These are phyloP conservation scores for Fusarium proliferatum DNA, from an alignment of 2,329 filamentous ascomycete genomes.

Conservation along the genomic window DNA sequence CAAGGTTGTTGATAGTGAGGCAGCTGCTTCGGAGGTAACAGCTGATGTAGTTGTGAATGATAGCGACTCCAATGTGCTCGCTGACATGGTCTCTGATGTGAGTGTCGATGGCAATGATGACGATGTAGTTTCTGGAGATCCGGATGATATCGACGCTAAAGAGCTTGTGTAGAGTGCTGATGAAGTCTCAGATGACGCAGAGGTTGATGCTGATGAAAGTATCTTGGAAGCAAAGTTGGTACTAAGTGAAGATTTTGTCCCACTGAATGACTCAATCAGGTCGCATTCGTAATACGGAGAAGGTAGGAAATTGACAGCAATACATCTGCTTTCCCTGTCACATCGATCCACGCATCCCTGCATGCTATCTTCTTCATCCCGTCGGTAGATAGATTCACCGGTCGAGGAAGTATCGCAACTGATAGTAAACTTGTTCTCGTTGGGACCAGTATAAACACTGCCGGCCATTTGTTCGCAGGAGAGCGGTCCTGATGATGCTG, in stretches of 20 bases:
- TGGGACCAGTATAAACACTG: not conserved
- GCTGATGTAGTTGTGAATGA: not conserved
- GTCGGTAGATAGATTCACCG: not conserved
- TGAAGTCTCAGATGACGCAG: not conserved
- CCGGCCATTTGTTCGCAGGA: not conserved
- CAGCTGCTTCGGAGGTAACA: not conserved
- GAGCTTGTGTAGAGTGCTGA: too few relatives aligned
- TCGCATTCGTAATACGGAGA: not conserved
- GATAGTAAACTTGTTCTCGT: not conserved
- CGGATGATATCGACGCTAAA: not conserved
- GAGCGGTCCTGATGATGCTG: accelerated
- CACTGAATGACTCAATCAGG: not conserved
- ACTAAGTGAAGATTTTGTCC: not conserved
- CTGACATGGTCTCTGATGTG: too few relatives aligned
- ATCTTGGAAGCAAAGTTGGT: not conserved
- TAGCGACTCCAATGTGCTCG: not conserved
- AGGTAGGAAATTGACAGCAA: not conserved
- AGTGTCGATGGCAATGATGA: too few relatives aligned
- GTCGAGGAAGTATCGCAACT: not conserved
- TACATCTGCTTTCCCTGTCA: not conserved
- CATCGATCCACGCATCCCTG: not conserved
- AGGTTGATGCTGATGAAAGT: not conserved
- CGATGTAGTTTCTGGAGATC: accelerated
- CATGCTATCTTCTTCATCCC: not conserved
- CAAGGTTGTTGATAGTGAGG: not conserved